Percentiles rank a stretch among this genome's conserved stretches.
phyloP scores from a whole-genome alignment of 2,329 filamentous ascomycete genomes.

The Grosmannia penicillata region DNA sequence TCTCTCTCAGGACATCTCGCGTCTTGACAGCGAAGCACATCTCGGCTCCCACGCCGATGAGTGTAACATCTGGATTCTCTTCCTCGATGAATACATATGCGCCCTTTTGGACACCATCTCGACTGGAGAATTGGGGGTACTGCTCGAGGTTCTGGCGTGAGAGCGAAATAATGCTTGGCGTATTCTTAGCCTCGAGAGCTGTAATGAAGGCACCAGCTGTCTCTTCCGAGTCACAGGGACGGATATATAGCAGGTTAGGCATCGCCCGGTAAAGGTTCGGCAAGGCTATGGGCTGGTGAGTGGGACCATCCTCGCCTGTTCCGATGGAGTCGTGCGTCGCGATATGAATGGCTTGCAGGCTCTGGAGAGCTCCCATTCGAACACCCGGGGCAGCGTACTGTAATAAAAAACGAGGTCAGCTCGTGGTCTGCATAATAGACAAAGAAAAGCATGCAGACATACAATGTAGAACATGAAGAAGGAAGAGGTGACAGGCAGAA shows the following conservation, averaged over 20 bases:
- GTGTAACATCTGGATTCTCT: constrained; percentile 20
- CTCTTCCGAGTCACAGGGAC: constrained; percentile 44
- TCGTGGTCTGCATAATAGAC: too few relatives aligned
- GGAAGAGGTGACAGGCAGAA: constrained; percentile 36
- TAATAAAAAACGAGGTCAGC: not conserved
- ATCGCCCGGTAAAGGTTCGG: constrained; percentile 44
- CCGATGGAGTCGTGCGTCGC: constrained; percentile 48
- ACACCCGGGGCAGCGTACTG: constrained; percentile 5
- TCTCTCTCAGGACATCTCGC: constrained; percentile 19
- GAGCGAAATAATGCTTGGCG: constrained; percentile 27
- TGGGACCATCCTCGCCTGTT: constrained; percentile 45
- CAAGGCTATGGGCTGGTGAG: constrained; percentile 46
- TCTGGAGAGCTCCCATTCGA: constrained; percentile 39
- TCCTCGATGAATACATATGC: constrained; percentile 23
- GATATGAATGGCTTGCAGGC: constrained; percentile 40
- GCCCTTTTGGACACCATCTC: constrained; percentile 22
- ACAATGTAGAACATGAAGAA: constrained; percentile 42
- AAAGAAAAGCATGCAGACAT: not conserved
- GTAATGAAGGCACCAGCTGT: constrained; percentile 32
- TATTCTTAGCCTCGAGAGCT: constrained; percentile 19
- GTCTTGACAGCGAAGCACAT: constrained; percentile 26
- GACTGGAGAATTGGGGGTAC: constrained; percentile 14
- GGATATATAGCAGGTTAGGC: constrained; percentile 47
- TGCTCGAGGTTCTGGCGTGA: constrained; percentile 25
- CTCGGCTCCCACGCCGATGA: constrained; percentile 23